Evolutionary conservation across 805 yeast species (phyloP), one percentile per base, ranked within the genome.

Genomic region (Danielia reshetovae): DNA sequence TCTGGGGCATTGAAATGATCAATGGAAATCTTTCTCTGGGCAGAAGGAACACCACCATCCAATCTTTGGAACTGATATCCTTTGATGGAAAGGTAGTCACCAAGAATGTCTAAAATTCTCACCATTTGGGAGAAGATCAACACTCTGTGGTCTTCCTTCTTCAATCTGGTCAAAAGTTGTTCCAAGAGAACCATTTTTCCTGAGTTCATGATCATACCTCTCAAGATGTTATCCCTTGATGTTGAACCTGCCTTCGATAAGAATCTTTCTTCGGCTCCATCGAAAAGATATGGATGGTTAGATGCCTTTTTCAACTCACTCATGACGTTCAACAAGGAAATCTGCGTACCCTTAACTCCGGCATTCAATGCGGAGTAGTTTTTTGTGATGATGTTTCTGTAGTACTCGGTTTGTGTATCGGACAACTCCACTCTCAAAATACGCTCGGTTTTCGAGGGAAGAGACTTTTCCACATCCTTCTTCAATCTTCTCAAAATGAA

Each of bases 101-200:
- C 97, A 43, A 93, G 65, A 26, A 93, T 93, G 56, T 93, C 98
- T 45, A 93, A 72, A 75, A 93, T 88, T 49, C 96, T 72, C 18
- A 93, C 99, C 99, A 93, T 93, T 59, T 93, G 99, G 12, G 94
- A 81, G 60, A 93, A 93, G 41, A 93, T 89, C 37, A 93, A 70
- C 3, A 93, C 98, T 44, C 99, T 73, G 55, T 93, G 99, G 3
- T 97, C 97, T 61, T 93, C 99, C 54, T 85, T 83, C 42, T 79
- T 77, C 54, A 93, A 70, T 43, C 95, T 73, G 4, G 86, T 83
- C 40, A 93, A 71, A 25, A 93, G 68, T 58, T 93, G 89, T 62
- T 93, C 99, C 33, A 93, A 67, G 30, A 93, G 70, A 5, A 93
- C 99, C 98, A 93, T 93, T 57, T 93, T 93, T 51, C 99, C 99